phyloP scores from a whole-genome alignment of 1,284 basidiomycete species.

The Ustilago cynodontis region DNA sequence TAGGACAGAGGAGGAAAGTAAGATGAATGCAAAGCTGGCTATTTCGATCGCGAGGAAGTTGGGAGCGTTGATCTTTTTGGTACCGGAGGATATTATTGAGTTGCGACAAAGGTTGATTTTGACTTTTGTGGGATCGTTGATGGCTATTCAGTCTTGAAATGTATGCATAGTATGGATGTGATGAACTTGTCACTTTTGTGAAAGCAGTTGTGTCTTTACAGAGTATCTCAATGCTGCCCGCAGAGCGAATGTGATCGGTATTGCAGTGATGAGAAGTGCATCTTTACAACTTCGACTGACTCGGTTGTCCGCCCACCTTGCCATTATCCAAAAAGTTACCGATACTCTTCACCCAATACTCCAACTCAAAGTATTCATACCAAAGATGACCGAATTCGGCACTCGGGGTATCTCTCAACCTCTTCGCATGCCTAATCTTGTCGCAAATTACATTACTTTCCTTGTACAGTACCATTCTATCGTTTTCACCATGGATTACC shows the following conservation, averaged over 20 bases:
- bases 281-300: conserved; percentile 15
- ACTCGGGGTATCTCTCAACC: conserved; percentile 20
- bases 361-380: conserved; percentile 61
- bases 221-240: no score
- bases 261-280: no score
- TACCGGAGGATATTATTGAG: conserved; percentile 81
- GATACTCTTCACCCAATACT: conserved; percentile 44
- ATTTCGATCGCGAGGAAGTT: conserved; percentile 98
- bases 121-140: conserved; percentile 75
- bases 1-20: conserved; percentile 83
- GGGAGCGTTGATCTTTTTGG: conserved; percentile 95
- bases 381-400: conserved; percentile 58
- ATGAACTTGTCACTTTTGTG: no score
- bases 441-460: conserved; percentile 54
- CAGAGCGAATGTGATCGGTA: no score
- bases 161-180: neutral
- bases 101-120: conserved; percentile 71
- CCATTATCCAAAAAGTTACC: conserved; percentile 37
- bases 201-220: no score
- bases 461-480: conserved; percentile 61
- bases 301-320: conserved; percentile 8
- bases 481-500: conserved; percentile 59
- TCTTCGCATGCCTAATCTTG: conserved; percentile 49
- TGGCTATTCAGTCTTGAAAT: conserved; percentile 42
- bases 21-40: conserved; percentile 87